phyloP scores from a whole-genome alignment of 495 filamentous ascomycete species.

The Parmelia sp. region DNA sequence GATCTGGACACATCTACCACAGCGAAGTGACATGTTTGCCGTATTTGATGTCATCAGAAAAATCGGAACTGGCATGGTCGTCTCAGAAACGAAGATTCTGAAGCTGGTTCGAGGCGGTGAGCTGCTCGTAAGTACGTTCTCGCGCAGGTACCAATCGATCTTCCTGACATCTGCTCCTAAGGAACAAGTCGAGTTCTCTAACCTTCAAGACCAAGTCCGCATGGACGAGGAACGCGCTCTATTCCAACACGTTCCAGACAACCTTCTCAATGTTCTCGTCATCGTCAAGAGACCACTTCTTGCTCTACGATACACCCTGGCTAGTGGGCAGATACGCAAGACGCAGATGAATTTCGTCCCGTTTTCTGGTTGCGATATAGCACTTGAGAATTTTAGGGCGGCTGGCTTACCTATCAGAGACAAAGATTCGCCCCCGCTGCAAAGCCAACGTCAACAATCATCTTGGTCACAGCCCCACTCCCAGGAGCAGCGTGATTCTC shows the following conservation, averaged over 20 bases:
- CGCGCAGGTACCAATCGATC: background rate
- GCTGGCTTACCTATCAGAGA: slow-evolving; percentile 23
- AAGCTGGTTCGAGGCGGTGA: slow-evolving; percentile 21
- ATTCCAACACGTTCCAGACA: slow-evolving; percentile 17
- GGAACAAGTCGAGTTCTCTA: slow-evolving; percentile 26
- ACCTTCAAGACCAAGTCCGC: slow-evolving; percentile 17
- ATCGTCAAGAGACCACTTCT: slow-evolving; percentile 18
- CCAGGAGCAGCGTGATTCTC: background rate
- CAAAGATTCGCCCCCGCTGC: slow-evolving; percentile 4
- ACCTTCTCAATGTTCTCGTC: slow-evolving; percentile 15
- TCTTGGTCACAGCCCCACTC: background rate
- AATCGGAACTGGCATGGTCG: slow-evolving; percentile 9
- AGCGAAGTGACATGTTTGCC: slow-evolving; percentile 21
- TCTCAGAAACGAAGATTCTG: slow-evolving; percentile 13
- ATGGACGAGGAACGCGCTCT: slow-evolving; percentile 15
- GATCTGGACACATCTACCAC: slow-evolving; percentile 22
- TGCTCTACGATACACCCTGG: slow-evolving; percentile 24
- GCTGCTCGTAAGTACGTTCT: slow-evolving; percentile 20
- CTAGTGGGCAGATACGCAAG: slow-evolving; percentile 23
- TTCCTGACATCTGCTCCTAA: background rate
- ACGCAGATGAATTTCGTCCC: slow-evolving; percentile 25
- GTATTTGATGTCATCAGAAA: slow-evolving; percentile 24
- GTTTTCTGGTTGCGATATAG: slow-evolving; percentile 15
- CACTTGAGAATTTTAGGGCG: slow-evolving; percentile 13
- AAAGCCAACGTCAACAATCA: background rate